Evolutionary conservation across 2,329 filamentous ascomycete genomes (phyloP), one percentile per base, ranked within the genome.

Genomic region (Cadophora luteo-olivacea): DNA sequence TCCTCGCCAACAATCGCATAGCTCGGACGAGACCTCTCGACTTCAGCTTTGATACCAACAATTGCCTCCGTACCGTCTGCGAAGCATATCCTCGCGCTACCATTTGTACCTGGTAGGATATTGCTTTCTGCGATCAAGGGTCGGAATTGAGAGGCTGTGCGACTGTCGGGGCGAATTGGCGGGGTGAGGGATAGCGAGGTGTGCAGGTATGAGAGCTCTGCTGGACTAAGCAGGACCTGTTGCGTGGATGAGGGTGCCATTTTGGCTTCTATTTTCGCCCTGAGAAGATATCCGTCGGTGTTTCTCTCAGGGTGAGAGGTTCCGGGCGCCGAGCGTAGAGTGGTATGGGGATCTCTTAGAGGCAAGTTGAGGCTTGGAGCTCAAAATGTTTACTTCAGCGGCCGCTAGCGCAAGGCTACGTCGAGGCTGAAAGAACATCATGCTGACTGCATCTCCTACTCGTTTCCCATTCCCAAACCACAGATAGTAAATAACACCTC

Each of bases 131-230:
- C 96, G 22, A 91, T 89, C 67, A 99, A 84, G 0, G 95, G 93
- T 3, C 96, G 92, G 84, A 98, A 98, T 80, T 97, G 93, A 41
- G 89, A 92, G 24, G 93, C 84, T 22, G 88, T 82, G 77, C 94
- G 92, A 72, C 91, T 92, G 80, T 99, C 96, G 25, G 95, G 92
- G 29, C 96, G 94, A 79, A 98, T 91, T 24, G 96, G 94, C 12
- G 94, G 94, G 54, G 82, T 82, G 69, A 94, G 90, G 8, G 89
- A 87, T 77, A 99, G 93, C 6, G 95, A 94, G 72, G 88, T 89
- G 85, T 97, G 93, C 63, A 98, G 89, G 83, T 97, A 99, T 75
- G 94, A 94, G 77, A 99, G 92, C 83, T 99, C 96, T 77, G 96
- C 94, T 60, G 96, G 95, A 65, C 94, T 97, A 80, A 98, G 91